Evolutionary conservation across 1,139 yeast species (phyloP), one percentile per base, ranked within the genome.

Genomic region (Arxiozyma heterogenica): DNA sequence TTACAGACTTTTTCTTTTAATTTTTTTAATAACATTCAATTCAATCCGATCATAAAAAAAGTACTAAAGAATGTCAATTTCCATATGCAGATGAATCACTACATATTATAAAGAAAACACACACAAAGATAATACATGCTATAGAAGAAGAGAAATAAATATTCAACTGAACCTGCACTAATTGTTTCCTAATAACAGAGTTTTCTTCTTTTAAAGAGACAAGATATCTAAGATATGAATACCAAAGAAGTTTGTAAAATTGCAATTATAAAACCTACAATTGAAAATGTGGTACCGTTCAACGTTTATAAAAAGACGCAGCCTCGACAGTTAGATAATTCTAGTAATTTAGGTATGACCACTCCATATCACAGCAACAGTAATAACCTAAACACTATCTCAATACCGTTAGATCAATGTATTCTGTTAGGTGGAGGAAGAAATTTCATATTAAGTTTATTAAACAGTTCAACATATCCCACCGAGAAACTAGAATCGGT

Each of bases 371-470:
- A 30, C 27, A 44, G 12, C 20, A 30, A 44, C 11, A 48, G 30
- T 53, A 72, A 53, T 56, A 67, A 64, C 52, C 61, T 47, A 46
- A 49, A 56, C 15, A 60, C 61, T n/a, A 46, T 54, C 17, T 55
- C 56, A 44, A 48, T 53, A 44, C 56, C 53, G 22, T 55, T 50
- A 50, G 57, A 71, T 51, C 60, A 63, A 25, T 71, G 73, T 1
- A 60, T 73, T 1, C 57, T 74, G 18, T 69, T 68, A 51, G 77
- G 75, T 6, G 77, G 77, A 7, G 77, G 77, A 1, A 61, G 77
- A 42, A 67, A 71, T 30, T 65, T 70, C 47, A 52, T 59, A 15
- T 53, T 70, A 25, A 58, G 62, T 17, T 51, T 58, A 41, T 47
- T 65, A 27, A 58, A 53, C 34, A 15, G 17, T 17, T 44, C 20